Percentiles rank a stretch among this genome's conserved stretches.
Evolutionary conservation across 768 basidiomycete species (phyloP).

Genomic region (Trametes sanguinea): DNA sequence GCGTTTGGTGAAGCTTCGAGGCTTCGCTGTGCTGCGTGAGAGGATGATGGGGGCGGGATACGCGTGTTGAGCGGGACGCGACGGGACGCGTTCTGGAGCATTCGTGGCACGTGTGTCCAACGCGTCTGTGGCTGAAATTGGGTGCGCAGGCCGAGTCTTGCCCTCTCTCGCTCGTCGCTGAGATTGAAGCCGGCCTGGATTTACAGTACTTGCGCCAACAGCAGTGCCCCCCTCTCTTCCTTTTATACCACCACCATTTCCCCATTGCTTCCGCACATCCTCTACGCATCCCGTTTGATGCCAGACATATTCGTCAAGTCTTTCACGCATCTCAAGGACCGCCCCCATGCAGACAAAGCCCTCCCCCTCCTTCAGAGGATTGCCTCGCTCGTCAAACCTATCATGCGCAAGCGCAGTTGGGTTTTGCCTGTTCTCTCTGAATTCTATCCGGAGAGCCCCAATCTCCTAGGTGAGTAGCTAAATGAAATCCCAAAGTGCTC

Average conservation of each 20-base stretch:
- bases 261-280: background rate
- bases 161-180: background rate
- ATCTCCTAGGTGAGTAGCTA: conserved; percentile 62
- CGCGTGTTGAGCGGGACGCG: conserved; percentile 12
- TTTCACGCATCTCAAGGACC: conserved; percentile 70
- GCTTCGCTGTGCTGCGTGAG: too few relatives aligned
- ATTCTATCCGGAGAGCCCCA: conserved; percentile 78
- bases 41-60: background rate
- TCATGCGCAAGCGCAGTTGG: conserved; percentile 89
- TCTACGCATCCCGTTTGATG: conserved; percentile 39
- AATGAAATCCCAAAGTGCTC: conserved; percentile 14
- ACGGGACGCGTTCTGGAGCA: conserved; percentile 14
- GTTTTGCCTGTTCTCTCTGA: conserved; percentile 77
- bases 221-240: background rate
- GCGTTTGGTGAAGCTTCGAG: too few relatives aligned
- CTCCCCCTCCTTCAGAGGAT: conserved; percentile 66
- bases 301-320: conserved; percentile 61
- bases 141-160: background rate
- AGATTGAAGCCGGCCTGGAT: background rate
- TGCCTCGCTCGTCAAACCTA: conserved; percentile 85
- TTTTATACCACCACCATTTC: conserved; percentile 1
- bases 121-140: conserved; percentile 16
- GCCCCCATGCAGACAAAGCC: conserved; percentile 67
- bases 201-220: background rate
- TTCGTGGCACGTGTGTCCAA: conserved; percentile 8